Evolutionary conservation across 2,329 filamentous ascomycete genomes (phyloP).

Genomic region (Aspergillus puulaauensis): DNA sequence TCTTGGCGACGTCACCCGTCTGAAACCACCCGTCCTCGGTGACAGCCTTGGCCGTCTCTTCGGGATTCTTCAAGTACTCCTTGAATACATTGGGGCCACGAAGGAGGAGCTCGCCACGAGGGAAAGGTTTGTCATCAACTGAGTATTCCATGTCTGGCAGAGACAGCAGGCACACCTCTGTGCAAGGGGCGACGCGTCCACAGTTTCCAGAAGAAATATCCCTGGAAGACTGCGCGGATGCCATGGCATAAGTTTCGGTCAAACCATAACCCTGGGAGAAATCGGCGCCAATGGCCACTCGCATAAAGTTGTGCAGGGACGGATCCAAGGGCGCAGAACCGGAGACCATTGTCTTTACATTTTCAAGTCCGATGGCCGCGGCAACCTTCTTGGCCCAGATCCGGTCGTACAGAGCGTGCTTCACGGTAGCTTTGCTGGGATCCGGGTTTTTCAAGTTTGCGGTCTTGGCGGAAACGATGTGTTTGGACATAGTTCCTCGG

Average conservation of each 20-base stretch:
- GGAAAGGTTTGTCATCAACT: slow-evolving; percentile 80
- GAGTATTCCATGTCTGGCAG: slow-evolving; percentile 94
- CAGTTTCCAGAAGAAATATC: slow-evolving; percentile 81
- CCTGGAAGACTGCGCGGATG: slow-evolving; percentile 64
- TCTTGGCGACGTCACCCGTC: slow-evolving; percentile 84
- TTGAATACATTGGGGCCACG: slow-evolving; percentile 77
- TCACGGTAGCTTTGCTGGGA: slow-evolving; percentile 67
- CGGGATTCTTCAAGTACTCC: slow-evolving; percentile 87
- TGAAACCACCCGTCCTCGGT: slow-evolving; percentile 95
- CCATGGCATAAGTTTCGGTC: slow-evolving; percentile 86
- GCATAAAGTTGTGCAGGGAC: slow-evolving; percentile 82
- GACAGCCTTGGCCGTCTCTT: slow-evolving; percentile 79
- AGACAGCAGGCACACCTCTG: slow-evolving; percentile 78
- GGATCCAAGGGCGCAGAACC: slow-evolving; percentile 91
- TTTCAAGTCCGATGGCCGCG: slow-evolving; percentile 77
- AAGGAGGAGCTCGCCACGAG: slow-evolving; percentile 85
- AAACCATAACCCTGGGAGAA: slow-evolving; percentile 89
- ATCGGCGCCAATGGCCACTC: slow-evolving; percentile 74
- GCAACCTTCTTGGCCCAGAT: slow-evolving; percentile 90
- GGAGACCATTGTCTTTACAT: slow-evolving; percentile 71
- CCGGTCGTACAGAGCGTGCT: slow-evolving; percentile 54
- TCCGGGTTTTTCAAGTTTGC: slow-evolving; percentile 70
- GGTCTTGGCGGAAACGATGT: slow-evolving; percentile 76
- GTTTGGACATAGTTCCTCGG: slow-evolving; percentile 76
- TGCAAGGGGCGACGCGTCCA: slow-evolving; percentile 65